Percentiles rank a stretch among this genome's conserved stretches.
phyloP scores from a whole-genome alignment of 495 filamentous ascomycete species.

The Tricharina praecox region DNA sequence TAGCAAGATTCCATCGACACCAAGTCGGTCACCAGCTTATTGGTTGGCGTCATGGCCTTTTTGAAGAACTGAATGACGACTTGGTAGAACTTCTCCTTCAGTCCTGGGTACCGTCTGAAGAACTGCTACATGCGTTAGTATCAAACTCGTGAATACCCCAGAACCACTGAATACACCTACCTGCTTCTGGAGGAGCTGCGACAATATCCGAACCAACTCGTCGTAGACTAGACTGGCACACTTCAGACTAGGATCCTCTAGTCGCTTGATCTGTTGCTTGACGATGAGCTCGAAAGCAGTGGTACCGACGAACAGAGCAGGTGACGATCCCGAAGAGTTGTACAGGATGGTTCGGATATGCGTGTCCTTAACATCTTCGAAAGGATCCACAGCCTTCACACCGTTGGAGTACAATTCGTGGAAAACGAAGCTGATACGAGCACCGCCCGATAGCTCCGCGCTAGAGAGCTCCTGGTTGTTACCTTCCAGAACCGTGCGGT shows the following conservation, averaged over 20 bases:
- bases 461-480: constrained; percentile 92
- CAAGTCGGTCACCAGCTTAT: constrained; percentile 86
- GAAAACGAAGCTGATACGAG: constrained; percentile 98
- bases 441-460: constrained; percentile 85
- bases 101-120: constrained; percentile 75
- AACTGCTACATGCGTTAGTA: constrained; percentile 28
- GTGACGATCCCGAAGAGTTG: constrained; percentile 96
- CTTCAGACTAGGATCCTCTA: constrained; percentile 93
- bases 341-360: constrained; percentile 93
- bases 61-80: constrained; percentile 97
- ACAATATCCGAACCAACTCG: constrained; percentile 88
- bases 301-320: constrained; percentile 92
- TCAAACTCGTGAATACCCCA: background rate
- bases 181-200: constrained; percentile 72
- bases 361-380: constrained; percentile 91
- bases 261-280: constrained; percentile 91
- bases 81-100: constrained; percentile 92
- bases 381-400: constrained; percentile 94
- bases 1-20: constrained; percentile 94
- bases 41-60: constrained; percentile 91
- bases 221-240: constrained; percentile 96
- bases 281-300: constrained; percentile 96
- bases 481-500: constrained; percentile 86
- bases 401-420: constrained; percentile 97
- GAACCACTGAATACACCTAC: constrained; percentile 8